These are phyloP conservation scores for Russula abietina DNA, from an alignment of 768 basidiomycete species.

Conservation along the genomic window DNA sequence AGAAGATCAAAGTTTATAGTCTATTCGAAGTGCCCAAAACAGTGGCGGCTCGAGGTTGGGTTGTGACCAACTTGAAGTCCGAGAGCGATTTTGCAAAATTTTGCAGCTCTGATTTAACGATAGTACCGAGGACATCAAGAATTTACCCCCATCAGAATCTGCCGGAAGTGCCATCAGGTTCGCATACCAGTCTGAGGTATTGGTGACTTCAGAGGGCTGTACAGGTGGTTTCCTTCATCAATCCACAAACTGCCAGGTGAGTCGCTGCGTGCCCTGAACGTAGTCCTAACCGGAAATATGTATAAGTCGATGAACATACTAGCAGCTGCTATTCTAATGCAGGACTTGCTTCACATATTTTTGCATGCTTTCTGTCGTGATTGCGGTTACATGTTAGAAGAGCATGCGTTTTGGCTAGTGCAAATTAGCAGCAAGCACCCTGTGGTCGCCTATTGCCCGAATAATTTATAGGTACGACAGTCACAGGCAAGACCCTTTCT, in stretches of 20 bases:
- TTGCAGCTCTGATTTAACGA: too few species aligned
- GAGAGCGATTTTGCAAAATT: too few species aligned
- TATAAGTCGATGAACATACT: conserved; percentile 93
- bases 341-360: conserved; percentile 27
- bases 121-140: too few species aligned
- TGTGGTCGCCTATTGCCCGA: conserved; percentile 93
- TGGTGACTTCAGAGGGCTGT: conserved; percentile 73
- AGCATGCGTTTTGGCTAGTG: conserved; percentile 95
- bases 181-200: conserved; percentile 93
- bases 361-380: conserved; percentile 2
- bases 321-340: conserved; percentile 90
- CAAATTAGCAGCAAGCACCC: too few species aligned
- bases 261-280: conserved; percentile 20
- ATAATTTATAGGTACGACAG: conserved; percentile 81
- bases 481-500: not conserved
- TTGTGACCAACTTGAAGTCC: too few species aligned
- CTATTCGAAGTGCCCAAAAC: too few species aligned
- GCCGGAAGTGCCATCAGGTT: conserved; percentile 96
- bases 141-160: conserved; percentile 87
- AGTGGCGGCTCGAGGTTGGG: too few species aligned
- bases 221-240: conserved; percentile 92
- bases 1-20: too few species aligned
- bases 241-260: conserved; percentile 85
- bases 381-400: conserved; percentile 95
- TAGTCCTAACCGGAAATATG: conserved; percentile 5